These are phyloP conservation scores for Catharanthus roseus DNA, from an alignment of 257 asterid species.

Conservation along the genomic window DNA sequence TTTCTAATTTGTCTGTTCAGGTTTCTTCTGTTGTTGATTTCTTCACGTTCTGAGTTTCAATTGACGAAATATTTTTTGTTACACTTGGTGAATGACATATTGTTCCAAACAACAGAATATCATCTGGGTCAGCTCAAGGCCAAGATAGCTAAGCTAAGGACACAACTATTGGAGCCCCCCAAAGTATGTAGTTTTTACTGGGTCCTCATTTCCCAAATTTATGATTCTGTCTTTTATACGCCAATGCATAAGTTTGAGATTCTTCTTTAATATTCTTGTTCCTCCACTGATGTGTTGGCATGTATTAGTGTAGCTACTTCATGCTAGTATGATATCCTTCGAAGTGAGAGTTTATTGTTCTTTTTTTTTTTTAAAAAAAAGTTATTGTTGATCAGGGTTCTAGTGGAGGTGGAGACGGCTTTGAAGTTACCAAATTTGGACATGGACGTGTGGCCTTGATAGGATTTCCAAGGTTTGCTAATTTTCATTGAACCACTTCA, in stretches of 20 bases:
- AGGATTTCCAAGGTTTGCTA: constrained; percentile 92
- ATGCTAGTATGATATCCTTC: not conserved
- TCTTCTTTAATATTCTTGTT: not conserved
- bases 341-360: not conserved
- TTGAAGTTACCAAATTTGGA: constrained; percentile 95
- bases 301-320: not conserved
- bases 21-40: not conserved
- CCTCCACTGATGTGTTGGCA: not conserved
- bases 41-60: not conserved
- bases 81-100: not conserved
- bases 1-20: not conserved
- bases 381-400: constrained; percentile 58
- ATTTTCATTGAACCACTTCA: not conserved
- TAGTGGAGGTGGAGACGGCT: constrained; percentile 98
- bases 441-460: constrained; percentile 97
- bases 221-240: not conserved
- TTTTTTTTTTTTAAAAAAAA: not conserved
- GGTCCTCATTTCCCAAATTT: not conserved
- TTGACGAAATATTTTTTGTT: not conserved
- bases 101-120: constrained; percentile 50
- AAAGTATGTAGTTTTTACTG: constrained; percentile 47
- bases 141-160: constrained; percentile 97
- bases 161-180: constrained; percentile 96
- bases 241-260: not conserved
- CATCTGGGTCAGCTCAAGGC: constrained; percentile 99